Evolutionary conservation across 2,329 filamentous ascomycete genomes (phyloP), one percentile per base, ranked within the genome.

Genomic region (Claviceps maximensis): DNA sequence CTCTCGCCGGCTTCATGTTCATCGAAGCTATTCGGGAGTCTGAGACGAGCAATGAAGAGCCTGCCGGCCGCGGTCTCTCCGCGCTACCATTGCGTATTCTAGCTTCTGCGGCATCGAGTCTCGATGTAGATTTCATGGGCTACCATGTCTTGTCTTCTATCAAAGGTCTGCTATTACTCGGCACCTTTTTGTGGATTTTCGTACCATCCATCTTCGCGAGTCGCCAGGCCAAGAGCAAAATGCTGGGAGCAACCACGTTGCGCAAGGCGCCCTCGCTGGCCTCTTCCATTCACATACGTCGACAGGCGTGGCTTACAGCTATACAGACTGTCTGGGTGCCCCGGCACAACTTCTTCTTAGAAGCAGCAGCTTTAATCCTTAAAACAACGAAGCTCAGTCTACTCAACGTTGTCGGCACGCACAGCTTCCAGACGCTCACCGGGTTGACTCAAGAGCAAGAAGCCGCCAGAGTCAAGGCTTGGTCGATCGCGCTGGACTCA

Each of bases 281-380:
- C 3, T 90, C 89, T 0, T 85, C 90, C 0, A 89, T 94, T 53
- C 82, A 93, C 59, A 86, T 95, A 47, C 84, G 89, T 50, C 83
- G 86, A 55, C 87, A 89, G 65, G 90, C 90, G 33, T 96, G 91
- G 90, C 82, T 94, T 54, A 96, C 90, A 3, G 87, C 90, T 8
- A 84, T 95, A 55, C 90, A 95, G 69, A 91, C 86, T 4, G 87
- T 95, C 25, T 94, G 89, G 80, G 87, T 96, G 15, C 91, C 91
- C 12, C 81, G 84, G 21, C 88, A 95, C 66, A 87, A 85, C 59
- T 90, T 95, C 65, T 77, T 91, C 59, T 80, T 94, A 3, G 91
- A 95, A 67, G 85, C 87, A 53, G 82, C 87, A 17, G 90, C 89
- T 3, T 76, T 96, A 25, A 75, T 83, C 7, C 73, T 89, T 44